These are phyloP conservation scores for Paramecium bursaria DNA, from an alignment of 73 alveolate species.

Conservation along the genomic window DNA sequence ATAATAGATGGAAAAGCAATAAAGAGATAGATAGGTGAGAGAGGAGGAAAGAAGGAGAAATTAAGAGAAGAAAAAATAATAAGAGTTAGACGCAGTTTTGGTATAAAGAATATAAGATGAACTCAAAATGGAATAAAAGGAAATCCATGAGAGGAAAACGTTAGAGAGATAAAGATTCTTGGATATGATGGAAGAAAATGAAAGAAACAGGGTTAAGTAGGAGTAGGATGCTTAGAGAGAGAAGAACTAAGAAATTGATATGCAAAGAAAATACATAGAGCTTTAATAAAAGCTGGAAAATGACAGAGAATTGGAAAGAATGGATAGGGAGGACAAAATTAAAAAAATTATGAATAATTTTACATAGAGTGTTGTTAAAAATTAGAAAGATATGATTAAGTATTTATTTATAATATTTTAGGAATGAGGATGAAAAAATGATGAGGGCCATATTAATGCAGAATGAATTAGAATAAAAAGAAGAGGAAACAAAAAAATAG, in stretches of 20 bases:
- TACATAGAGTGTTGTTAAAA: conserved; percentile 57
- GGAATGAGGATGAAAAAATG: conserved; percentile 70
- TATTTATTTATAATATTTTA: not conserved
- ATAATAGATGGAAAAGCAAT: conserved; percentile 52
- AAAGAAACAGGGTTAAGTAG: conserved; percentile 58
- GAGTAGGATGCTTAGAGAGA: conserved; percentile 47
- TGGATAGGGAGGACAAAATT: conserved; percentile 68
- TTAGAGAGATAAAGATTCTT: conserved; percentile 46
- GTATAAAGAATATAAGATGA: conserved; percentile 62
- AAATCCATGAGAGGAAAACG: conserved; percentile 37
- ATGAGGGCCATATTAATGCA: conserved; percentile 56
- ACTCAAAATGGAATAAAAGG: conserved; percentile 59
- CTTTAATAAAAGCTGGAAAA: conserved; percentile 58
- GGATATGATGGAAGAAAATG: conserved; percentile 69
- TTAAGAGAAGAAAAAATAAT: conserved; percentile 57
- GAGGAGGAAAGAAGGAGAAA: conserved; percentile 61
- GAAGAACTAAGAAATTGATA: conserved; percentile 39
- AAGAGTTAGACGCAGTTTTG: conserved; percentile 67
- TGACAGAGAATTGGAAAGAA: conserved; percentile 64
- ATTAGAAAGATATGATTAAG: conserved; percentile 59
- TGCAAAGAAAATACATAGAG: conserved; percentile 52
- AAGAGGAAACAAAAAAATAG: conserved; percentile 51
- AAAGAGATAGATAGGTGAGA: conserved; percentile 69
- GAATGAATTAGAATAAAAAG: conserved; percentile 52
- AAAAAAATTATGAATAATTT: conserved; percentile 68